phyloP scores from a whole-genome alignment of 2,329 filamentous ascomycete species.

The Trichoderma asperellum region DNA sequence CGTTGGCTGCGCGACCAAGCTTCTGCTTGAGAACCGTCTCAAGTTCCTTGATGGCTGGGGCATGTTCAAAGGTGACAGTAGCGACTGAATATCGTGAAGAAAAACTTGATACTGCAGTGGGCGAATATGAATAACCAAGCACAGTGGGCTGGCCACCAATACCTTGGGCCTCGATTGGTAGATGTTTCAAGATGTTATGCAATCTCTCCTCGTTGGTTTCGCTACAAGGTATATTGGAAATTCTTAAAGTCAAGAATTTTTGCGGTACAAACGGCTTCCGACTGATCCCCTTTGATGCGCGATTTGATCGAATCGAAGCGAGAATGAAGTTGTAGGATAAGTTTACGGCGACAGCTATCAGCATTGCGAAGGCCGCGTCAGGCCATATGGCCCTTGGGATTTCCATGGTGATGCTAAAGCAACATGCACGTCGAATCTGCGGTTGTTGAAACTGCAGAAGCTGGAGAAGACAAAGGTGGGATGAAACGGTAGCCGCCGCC shows the following conservation, averaged over 20 bases:
- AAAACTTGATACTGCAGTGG: neutral
- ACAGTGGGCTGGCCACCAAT: neutral
- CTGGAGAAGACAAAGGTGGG: neutral
- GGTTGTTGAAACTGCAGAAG: neutral
- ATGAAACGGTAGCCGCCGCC: neutral
- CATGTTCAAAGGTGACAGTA: neutral
- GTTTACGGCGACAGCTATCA: neutral
- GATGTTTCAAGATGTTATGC: neutral
- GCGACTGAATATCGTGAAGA: neutral
- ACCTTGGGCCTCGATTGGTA: neutral
- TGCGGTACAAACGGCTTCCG: neutral
- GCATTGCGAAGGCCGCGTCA: neutral
- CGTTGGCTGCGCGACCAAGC: neutral
- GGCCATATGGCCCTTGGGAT: neutral
- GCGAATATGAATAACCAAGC: slow-evolving; percentile 10
- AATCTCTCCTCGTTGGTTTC: neutral
- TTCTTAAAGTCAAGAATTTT: neutral
- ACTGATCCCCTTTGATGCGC: neutral
- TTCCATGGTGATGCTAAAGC: neutral
- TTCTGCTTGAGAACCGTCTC: neutral
- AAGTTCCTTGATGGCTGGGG: neutral
- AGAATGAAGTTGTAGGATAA: neutral
- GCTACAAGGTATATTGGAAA: slow-evolving; percentile 2
- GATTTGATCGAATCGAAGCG: neutral
- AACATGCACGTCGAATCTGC: neutral